Evolutionary conservation across 2,329 filamentous ascomycete genomes (phyloP).

Genomic region (Ascocoryne sarcoides): DNA sequence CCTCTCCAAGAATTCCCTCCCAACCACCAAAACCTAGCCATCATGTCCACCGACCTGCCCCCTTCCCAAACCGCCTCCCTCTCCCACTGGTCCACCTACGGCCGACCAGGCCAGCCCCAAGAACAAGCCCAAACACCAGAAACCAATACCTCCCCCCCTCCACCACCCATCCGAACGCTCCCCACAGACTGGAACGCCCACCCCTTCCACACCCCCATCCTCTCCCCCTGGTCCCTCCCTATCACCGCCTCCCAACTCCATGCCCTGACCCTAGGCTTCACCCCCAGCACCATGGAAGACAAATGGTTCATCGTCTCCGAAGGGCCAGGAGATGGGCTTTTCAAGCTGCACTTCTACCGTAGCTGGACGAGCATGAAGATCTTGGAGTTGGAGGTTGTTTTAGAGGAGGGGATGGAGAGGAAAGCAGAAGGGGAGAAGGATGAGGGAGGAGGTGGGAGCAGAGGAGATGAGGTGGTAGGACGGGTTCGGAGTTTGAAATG

Average conservation of each 20-base stretch:
- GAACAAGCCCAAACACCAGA: no score
- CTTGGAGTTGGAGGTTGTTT: constrained; percentile 4
- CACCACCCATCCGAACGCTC: neutral
- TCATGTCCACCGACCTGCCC: neutral
- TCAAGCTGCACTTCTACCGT: constrained; percentile 2
- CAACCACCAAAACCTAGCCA: no score
- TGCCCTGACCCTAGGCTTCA: constrained; percentile 2
- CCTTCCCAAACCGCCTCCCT: neutral
- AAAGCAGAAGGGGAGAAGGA: neutral
- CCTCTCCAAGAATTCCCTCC: no score
- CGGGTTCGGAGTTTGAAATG: constrained; percentile 3
- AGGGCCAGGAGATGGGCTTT: neutral
- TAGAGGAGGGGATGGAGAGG: neutral
- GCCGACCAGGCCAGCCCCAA: no score
- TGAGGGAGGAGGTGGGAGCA: no score
- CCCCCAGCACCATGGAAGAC: constrained; percentile 9
- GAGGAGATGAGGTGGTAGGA: constrained; percentile 1
- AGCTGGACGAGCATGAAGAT: constrained; percentile 7
- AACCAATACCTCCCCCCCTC: neutral
- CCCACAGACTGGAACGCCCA: neutral
- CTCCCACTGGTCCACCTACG: constrained; percentile 3
- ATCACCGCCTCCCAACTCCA: neutral
- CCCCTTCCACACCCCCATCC: neutral
- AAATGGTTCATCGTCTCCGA: constrained; percentile 6
- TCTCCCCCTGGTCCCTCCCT: constrained; percentile 3